Percentiles rank a stretch among this genome's conserved stretches.
Conservation (phyloP, 2,329 filamentous ascomycete species). For the Aspergillus fischeri region DNA sequence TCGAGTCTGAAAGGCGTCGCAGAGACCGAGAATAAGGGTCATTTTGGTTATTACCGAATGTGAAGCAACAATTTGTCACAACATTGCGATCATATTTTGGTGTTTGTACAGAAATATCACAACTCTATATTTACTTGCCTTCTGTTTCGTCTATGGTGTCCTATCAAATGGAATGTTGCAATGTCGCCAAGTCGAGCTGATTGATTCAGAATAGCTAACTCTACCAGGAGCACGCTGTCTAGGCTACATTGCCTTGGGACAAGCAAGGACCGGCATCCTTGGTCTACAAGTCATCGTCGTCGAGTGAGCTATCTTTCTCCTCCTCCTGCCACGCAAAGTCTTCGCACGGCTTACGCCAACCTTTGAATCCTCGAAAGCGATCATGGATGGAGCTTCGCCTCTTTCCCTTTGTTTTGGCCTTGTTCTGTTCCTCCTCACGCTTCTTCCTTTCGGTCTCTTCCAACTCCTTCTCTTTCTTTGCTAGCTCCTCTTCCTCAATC, state of each 20-base stretch:
- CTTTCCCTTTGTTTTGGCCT: neutral
- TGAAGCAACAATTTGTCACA: neutral
- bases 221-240: neutral
- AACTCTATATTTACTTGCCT: neutral
- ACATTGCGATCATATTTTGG: neutral
- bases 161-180: neutral
- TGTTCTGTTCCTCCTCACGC: neutral
- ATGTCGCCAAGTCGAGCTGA: neutral
- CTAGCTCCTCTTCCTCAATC: conserved; percentile 1
- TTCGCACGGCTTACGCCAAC: neutral
- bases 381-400: neutral
- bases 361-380: neutral
- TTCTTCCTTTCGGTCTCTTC: neutral
- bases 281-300: neutral
- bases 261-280: too few relatives aligned
- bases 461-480: conserved; percentile 7
- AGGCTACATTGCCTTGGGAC: neutral
- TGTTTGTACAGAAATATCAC: neutral
- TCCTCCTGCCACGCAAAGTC: neutral
- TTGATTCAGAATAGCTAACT: neutral
- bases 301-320: neutral
- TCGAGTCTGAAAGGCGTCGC: conserved; percentile 33
- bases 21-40: conserved; percentile 6
- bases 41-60: neutral
- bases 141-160: neutral